phyloP scores from a whole-genome alignment of 345 rosid species.

The Gossypium turneri region DNA sequence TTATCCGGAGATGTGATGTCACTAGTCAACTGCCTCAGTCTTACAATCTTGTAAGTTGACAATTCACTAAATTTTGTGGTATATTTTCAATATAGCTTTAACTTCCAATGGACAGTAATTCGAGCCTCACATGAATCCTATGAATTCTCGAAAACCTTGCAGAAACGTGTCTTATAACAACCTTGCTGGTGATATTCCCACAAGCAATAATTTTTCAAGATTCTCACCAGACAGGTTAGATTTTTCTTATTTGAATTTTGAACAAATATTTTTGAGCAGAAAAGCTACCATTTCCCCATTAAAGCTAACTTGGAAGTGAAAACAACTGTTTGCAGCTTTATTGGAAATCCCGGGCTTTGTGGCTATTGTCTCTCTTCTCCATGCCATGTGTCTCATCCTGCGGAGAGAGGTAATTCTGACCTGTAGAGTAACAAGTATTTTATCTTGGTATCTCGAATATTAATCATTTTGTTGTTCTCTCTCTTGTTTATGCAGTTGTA shows the following conservation, averaged over 20 bases:
- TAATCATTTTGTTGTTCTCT: background rate
- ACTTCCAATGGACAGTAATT: background rate
- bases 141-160: constrained; percentile 15
- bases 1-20: constrained; percentile 70
- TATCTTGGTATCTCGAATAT: background rate
- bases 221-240: constrained; percentile 67
- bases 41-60: constrained; percentile 55
- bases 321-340: constrained; percentile 44
- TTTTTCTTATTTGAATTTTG: background rate
- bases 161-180: constrained; percentile 87
- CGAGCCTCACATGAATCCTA: background rate
- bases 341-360: constrained; percentile 81
- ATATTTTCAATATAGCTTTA: background rate
- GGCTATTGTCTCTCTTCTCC: constrained; percentile 70
- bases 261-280: background rate
- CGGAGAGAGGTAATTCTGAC: constrained; percentile 59
- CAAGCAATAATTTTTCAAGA: constrained; percentile 69
- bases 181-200: constrained; percentile 73
- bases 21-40: constrained; percentile 73
- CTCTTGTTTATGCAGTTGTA: constrained; percentile 41
- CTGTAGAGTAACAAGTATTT: background rate
- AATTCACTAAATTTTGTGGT: background rate
- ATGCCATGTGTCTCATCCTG: constrained; percentile 49
- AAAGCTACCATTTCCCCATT: background rate
- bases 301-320: background rate